Evolutionary conservation across 441 rosid genomes (phyloP).

Genomic region (Isatis lusitanica): DNA sequence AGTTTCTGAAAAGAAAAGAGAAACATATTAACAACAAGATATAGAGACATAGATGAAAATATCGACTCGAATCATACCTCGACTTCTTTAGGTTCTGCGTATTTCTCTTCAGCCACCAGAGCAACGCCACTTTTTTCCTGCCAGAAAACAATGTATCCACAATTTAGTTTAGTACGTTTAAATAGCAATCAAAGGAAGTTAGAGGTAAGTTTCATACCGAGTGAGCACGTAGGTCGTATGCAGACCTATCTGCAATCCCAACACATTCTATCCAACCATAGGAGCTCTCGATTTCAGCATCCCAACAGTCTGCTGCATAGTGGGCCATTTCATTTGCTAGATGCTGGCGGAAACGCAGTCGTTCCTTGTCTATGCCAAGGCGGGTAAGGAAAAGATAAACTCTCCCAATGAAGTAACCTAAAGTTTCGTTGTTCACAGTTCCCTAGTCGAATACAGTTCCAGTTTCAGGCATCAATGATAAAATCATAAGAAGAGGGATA

Average conservation of each 20-base stretch:
- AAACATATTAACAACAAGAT: background rate
- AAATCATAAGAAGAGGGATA: background rate
- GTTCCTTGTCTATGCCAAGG: conserved; percentile 52
- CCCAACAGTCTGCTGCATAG: conserved; percentile 71
- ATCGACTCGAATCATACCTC: conserved; percentile 34
- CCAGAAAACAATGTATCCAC: background rate
- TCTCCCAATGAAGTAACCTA: conserved; percentile 62
- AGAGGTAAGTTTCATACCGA: conserved; percentile 35
- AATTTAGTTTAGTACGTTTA: background rate
- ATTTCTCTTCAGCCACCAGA: conserved; percentile 56
- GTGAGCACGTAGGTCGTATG: conserved; percentile 53
- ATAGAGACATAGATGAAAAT: background rate
- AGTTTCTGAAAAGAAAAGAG: conserved; percentile 45
- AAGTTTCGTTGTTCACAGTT: conserved; percentile 55
- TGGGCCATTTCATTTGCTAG: conserved; percentile 71
- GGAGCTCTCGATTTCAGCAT: conserved; percentile 64
- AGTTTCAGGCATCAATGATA: conserved; percentile 9
- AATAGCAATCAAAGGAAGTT: background rate
- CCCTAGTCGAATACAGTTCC: conserved; percentile 34
- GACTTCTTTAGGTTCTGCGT: conserved; percentile 52
- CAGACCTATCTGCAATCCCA: conserved; percentile 66
- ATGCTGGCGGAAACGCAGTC: conserved; percentile 59
- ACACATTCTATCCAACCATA: conserved; percentile 69
- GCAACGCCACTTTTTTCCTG: conserved; percentile 56
- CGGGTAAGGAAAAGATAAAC: conserved; percentile 53